Evolutionary conservation across 2,329 filamentous ascomycete genomes (phyloP).

Genomic region (Blumeria hordei): DNA sequence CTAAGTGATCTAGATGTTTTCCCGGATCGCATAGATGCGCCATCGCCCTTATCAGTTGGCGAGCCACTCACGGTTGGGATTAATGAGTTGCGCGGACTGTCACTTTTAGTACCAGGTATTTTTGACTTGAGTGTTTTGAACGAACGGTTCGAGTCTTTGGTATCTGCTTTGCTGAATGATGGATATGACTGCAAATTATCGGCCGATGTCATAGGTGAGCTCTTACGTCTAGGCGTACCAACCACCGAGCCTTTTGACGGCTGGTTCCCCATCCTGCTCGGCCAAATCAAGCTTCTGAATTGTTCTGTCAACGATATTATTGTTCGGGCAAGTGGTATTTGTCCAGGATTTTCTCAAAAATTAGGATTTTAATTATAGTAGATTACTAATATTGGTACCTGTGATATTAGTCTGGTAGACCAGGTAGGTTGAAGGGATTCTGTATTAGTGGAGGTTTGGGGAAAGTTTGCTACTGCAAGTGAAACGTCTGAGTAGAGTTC

Average conservation of each 20-base stretch:
- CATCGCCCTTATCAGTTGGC: slow-evolving; percentile 42
- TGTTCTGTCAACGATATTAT: no score
- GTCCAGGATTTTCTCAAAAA: no score
- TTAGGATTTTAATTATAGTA: no score
- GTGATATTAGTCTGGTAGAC: no score
- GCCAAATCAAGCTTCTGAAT: neutral
- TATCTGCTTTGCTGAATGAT: slow-evolving; percentile 79
- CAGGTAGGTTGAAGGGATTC: no score
- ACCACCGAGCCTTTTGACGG: slow-evolving; percentile 24
- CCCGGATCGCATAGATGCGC: slow-evolving; percentile 47
- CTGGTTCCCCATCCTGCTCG: slow-evolving; percentile 44
- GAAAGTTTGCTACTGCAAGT: no score
- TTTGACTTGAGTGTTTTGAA: slow-evolving; percentile 63
- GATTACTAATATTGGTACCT: no score
- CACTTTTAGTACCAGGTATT: slow-evolving; percentile 52
- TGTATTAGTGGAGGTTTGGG: no score
- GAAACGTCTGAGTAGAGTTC: neutral
- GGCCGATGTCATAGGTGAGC: slow-evolving; percentile 13
- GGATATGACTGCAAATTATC: slow-evolving; percentile 53
- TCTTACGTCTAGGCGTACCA: slow-evolving; percentile 11
- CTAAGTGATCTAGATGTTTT: slow-evolving; percentile 30
- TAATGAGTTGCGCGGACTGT: slow-evolving; percentile 60
- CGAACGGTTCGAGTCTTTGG: slow-evolving; percentile 73
- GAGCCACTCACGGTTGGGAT: slow-evolving; percentile 31
- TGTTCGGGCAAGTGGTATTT: no score